Base-by-base conservation (phyloP, 345 rosid genomes). In the Ceriops zippeliana region DNA sequence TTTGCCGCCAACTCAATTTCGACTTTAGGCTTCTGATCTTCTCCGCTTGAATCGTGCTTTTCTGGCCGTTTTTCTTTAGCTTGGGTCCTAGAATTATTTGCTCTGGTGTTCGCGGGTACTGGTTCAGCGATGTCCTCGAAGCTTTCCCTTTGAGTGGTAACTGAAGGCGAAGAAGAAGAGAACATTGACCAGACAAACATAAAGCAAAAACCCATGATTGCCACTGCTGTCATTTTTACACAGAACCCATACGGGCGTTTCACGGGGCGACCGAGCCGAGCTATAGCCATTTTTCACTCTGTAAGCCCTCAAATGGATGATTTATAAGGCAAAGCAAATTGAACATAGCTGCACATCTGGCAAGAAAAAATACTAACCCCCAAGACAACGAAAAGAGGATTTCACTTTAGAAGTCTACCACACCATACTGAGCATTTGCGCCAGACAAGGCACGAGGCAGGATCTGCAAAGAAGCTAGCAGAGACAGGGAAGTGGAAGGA, bases 81-180 rank as follows among this genome's bases (percentile, higher is more conserved):
- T 20, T 37, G 73, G 47, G 70, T 21, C 20, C 49, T 22, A 32
- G 70, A 59, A 72, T 22, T 46, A n/a, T 63, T 75, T 47, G 58
- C 77, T 68, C 60, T 79, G 24, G 86, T 53, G 46, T 73, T 66
- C 20, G 87, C 80, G 31, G 96, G 71, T 17, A 83, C 87, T 3
- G 96, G 97, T 73, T 89, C 92, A 67, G 86, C 80, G n/a, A 93
- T 86, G 60, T 93, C 98, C 30, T 88, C 96, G 65, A 93, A 93
- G 84, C 90, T 93, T 66, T 89, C 88, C 61, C 95, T 88, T 61
- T 83, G 92, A 74, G 68, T 80, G 71, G 85, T 83, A 2, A 85
- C 78, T 32, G 90, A 89, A 65, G 87, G 77, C 35, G 88, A 86
- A 69, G 98, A 75, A 67, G 87, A 79, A 57, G 90, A 86, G 63